Conservation (phyloP, 2,329 filamentous ascomycete species). For the Penicillium sp. region DNA sequence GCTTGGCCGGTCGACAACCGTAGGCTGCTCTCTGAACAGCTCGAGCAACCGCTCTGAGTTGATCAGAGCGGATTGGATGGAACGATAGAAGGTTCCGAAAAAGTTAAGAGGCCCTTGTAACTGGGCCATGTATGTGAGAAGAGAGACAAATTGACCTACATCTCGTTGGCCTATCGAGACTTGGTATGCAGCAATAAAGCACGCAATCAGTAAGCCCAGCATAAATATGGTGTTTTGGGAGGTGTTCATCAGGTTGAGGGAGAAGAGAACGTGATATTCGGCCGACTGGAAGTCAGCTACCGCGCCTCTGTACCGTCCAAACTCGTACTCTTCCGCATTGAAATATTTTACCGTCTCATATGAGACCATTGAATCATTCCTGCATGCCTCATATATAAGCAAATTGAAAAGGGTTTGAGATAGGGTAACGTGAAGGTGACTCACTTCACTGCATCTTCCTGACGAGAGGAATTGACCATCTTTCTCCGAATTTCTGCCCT, state of each 20-base stretch:
- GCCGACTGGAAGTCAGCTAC: slow-evolving; percentile 74
- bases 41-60: slow-evolving; percentile 94
- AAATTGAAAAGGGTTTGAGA: neutral
- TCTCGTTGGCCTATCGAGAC: slow-evolving; percentile 68
- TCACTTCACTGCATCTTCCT: slow-evolving; percentile 93
- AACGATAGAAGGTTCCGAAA: slow-evolving; percentile 93
- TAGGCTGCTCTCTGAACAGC: slow-evolving; percentile 94
- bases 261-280: slow-evolving; percentile 76
- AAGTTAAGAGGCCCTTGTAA: slow-evolving; percentile 82
- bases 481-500: slow-evolving; percentile 86
- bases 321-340: slow-evolving; percentile 82
- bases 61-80: slow-evolving; percentile 96
- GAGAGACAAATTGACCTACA: slow-evolving; percentile 73
- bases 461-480: slow-evolving; percentile 93
- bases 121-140: slow-evolving; percentile 79
- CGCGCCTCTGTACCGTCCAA: slow-evolving; percentile 71
- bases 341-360: slow-evolving; percentile 96
- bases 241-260: slow-evolving; percentile 80
- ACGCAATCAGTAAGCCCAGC: slow-evolving; percentile 71
- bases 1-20: slow-evolving; percentile 77
- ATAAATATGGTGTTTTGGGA: slow-evolving; percentile 82
- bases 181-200: slow-evolving; percentile 77
- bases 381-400: slow-evolving; percentile 30
- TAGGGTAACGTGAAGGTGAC: slow-evolving; percentile 29
- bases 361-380: slow-evolving; percentile 96